Evolutionary conservation across 352 stramenopile genomes (phyloP).

Genomic region (Phytophthora sp.): DNA sequence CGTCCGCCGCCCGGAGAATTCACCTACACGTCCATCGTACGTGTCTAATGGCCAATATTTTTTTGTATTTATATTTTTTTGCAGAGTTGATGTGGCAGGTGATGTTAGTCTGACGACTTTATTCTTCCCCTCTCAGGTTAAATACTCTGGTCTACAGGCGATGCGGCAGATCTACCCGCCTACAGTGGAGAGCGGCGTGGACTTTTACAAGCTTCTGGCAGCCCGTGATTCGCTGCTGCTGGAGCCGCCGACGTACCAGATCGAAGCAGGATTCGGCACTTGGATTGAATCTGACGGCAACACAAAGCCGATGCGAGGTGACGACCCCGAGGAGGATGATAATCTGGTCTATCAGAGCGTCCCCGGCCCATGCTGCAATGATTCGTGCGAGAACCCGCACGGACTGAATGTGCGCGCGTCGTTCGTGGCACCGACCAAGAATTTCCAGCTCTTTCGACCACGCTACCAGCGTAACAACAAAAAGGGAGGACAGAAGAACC

Average conservation of each 20-base stretch:
- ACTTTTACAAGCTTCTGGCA: conserved; percentile 84
- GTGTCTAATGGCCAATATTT: conserved; percentile 16
- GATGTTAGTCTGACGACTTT: background rate
- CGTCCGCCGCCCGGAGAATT: conserved; percentile 74
- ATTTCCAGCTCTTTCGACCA: conserved; percentile 79
- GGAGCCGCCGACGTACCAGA: conserved; percentile 83
- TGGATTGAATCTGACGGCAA: conserved; percentile 87
- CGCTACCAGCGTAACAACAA: conserved; percentile 92
- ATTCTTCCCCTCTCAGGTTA: conserved; percentile 51
- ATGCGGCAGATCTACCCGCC: conserved; percentile 82
- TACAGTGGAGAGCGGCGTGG: conserved; percentile 61
- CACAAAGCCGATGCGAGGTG: conserved; percentile 76
- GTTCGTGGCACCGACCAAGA: conserved; percentile 80
- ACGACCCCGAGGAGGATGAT: conserved; percentile 66
- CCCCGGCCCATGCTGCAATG: conserved; percentile 77
- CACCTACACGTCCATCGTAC: conserved; percentile 86
- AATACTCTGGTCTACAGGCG: conserved; percentile 74
- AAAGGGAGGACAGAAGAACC: conserved; percentile 89
- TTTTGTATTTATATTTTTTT: conserved; percentile 1
- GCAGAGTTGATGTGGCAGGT: background rate
- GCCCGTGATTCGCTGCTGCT: conserved; percentile 77
- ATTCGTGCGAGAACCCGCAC: conserved; percentile 85
- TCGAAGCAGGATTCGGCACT: conserved; percentile 83
- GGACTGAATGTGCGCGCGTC: conserved; percentile 80
- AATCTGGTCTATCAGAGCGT: conserved; percentile 82